These are phyloP conservation scores for Lumnitzera racemosa DNA, from an alignment of 345 rosid species.

Conservation along the genomic window DNA sequence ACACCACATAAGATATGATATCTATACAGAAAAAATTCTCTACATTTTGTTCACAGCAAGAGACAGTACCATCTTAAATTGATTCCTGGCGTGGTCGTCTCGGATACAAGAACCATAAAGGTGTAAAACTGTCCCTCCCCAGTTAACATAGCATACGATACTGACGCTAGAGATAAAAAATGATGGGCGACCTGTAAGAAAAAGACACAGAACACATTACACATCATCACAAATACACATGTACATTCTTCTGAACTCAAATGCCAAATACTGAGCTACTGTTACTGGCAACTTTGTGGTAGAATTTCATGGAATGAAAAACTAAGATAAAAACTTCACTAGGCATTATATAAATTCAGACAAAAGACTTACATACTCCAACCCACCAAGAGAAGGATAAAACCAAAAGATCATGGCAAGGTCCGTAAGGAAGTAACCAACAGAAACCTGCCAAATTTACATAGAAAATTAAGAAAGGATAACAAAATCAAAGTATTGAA, in stretches of 20 bases:
- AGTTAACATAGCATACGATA: constrained; percentile 47
- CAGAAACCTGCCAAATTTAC: constrained; percentile 33
- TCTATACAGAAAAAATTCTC: background rate
- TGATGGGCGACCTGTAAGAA: constrained; percentile 47
- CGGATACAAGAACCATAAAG: constrained; percentile 53
- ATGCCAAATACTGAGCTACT: too few relatives aligned
- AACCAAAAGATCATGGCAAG: constrained; percentile 54
- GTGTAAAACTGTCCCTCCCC: constrained; percentile 51
- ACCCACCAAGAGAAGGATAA: constrained; percentile 53
- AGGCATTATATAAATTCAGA: background rate
- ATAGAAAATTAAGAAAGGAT: background rate
- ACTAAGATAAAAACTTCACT: too few relatives aligned
- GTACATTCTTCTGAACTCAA: too few relatives aligned
- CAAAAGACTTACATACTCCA: constrained; percentile 45
- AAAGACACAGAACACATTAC: background rate
- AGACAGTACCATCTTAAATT: constrained; percentile 51
- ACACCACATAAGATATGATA: background rate
- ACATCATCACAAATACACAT: background rate
- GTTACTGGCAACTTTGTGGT: too few relatives aligned
- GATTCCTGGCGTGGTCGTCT: constrained; percentile 53
- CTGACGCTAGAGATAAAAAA: constrained; percentile 29
- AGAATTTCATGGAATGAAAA: too few relatives aligned
- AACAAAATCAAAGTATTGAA: background rate
- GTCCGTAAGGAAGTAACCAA: constrained; percentile 52
- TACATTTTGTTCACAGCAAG: background rate